Percentiles rank a stretch among this genome's conserved stretches.
phyloP scores from a whole-genome alignment of 176 grass and related monocot genomes.

The Microstegium vimineum region DNA sequence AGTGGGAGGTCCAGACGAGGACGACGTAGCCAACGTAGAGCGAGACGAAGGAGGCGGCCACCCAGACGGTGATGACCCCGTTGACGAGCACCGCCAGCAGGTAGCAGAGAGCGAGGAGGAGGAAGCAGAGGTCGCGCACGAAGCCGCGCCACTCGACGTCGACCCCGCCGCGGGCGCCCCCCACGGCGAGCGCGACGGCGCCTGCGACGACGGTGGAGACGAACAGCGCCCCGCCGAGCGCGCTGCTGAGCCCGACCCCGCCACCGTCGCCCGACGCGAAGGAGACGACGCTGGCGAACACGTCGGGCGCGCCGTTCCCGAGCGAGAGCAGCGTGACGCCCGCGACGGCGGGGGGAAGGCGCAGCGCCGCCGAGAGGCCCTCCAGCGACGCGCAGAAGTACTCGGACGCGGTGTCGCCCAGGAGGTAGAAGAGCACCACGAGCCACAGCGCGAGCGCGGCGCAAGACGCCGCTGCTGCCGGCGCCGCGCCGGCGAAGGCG shows the following conservation, averaged over 20 bases:
- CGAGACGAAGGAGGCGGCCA: conserved; percentile 58
- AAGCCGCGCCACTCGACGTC: conserved; percentile 59
- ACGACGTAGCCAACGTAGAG: conserved; percentile 69
- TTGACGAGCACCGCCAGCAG: conserved; percentile 49
- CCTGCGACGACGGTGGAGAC: conserved; percentile 82
- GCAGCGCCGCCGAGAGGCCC: conserved; percentile 52
- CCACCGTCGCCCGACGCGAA: conserved; percentile 47
- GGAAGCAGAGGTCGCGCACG: conserved; percentile 71
- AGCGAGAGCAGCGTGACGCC: conserved; percentile 87
- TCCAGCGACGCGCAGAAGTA: conserved; percentile 89
- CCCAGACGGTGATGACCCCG: conserved; percentile 68
- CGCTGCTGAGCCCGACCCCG: conserved; percentile 66
- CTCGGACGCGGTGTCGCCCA: conserved; percentile 73
- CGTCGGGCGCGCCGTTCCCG: conserved; percentile 83
- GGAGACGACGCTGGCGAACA: conserved; percentile 78
- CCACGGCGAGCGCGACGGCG: conserved; percentile 47
- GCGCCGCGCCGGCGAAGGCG: conserved; percentile 16
- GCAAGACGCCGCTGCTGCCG: conserved; percentile 34
- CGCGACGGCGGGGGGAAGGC: conserved; percentile 69
- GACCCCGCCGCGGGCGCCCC: not conserved
- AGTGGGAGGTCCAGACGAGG: conserved; percentile 68
- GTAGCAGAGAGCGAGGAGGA: conserved; percentile 64
- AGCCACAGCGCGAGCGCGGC: conserved; percentile 55
- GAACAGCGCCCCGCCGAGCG: conserved; percentile 78
- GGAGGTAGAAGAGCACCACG: conserved; percentile 68